phyloP scores from a whole-genome alignment of 1,284 basidiomycete species.

The Boletus semigastroideus region DNA sequence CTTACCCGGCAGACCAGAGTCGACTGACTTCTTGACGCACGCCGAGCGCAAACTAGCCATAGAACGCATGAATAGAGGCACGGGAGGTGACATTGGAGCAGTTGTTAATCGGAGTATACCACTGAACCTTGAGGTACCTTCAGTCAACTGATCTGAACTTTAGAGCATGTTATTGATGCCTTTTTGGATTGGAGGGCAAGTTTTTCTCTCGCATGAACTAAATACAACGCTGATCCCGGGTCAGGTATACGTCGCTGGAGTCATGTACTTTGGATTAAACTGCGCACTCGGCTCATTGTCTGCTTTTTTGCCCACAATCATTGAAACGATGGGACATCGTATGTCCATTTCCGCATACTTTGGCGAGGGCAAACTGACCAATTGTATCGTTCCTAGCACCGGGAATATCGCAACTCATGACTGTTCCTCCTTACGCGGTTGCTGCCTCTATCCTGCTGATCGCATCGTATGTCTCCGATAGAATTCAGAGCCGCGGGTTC shows the following conservation, averaged over 20 bases:
- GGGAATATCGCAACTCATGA: conserved; percentile 63
- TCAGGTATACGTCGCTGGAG: conserved; percentile 60
- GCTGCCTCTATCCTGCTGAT: conserved; percentile 66
- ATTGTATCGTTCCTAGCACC: conserved; percentile 35
- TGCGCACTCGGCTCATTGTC: conserved; percentile 75
- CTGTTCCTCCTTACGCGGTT: conserved; percentile 81
- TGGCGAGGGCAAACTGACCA: neutral
- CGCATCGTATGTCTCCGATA: conserved; percentile 69
- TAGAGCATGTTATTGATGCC: conserved; percentile 62
- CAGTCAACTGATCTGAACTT: neutral
- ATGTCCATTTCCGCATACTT: conserved; percentile 10
- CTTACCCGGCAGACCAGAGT: conserved; percentile 79
- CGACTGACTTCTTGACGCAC: conserved; percentile 67
- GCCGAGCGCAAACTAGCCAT: conserved; percentile 72
- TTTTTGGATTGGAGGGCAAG: conserved; percentile 72
- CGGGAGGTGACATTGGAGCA: conserved; percentile 65
- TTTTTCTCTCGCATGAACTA: conserved; percentile 2
- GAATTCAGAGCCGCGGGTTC: conserved; percentile 67
- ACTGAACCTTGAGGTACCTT: neutral
- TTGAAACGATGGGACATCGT: conserved; percentile 68
- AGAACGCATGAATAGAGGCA: conserved; percentile 71
- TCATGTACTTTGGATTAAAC: conserved; percentile 81
- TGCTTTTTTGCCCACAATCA: conserved; percentile 85
- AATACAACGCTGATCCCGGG: neutral
- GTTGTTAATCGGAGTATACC: conserved; percentile 61